Evolutionary conservation across 352 stramenopile genomes (phyloP).

Genomic region (Pythium pyrilobum): DNA sequence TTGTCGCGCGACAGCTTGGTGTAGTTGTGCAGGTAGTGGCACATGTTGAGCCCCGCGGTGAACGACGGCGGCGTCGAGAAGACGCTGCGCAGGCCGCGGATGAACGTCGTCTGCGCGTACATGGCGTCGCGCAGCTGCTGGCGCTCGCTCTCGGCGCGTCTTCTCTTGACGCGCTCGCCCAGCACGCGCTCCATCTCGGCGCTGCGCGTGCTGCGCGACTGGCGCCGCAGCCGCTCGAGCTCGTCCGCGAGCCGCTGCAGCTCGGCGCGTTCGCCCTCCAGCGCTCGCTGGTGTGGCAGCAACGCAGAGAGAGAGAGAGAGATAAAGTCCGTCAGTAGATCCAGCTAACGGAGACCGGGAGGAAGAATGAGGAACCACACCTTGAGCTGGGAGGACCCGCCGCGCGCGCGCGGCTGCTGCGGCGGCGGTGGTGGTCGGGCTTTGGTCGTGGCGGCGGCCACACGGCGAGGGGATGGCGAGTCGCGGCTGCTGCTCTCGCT

Average conservation of each 20-base stretch:
- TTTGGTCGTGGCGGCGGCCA: no score
- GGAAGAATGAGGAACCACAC: no score
- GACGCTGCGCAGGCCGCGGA: constrained; percentile 3
- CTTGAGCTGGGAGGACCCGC: no score
- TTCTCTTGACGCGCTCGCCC: not conserved
- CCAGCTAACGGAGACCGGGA: no score
- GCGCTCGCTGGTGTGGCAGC: not conserved
- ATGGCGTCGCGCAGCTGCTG: constrained; percentile 8
- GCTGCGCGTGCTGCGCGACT: not conserved
- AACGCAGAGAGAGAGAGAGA: not conserved
- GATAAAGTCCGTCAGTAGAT: no score
- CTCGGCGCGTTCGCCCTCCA: not conserved
- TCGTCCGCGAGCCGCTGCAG: not conserved
- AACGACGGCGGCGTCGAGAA: not conserved
- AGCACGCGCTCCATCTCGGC: constrained; percentile 1
- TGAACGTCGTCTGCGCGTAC: constrained; percentile 3
- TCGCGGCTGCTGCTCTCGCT: no score
- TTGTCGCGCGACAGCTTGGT: not conserved
- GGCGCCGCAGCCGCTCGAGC: not conserved
- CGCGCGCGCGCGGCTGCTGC: no score
- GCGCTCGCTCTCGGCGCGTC: constrained; percentile 7
- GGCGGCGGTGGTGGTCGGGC: no score
- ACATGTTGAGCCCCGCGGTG: not conserved
- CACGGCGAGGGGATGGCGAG: no score
- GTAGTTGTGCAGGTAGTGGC: not conserved